These are phyloP conservation scores for Achaetomiella virescens DNA, from an alignment of 495 filamentous ascomycete species.

Conservation along the genomic window DNA sequence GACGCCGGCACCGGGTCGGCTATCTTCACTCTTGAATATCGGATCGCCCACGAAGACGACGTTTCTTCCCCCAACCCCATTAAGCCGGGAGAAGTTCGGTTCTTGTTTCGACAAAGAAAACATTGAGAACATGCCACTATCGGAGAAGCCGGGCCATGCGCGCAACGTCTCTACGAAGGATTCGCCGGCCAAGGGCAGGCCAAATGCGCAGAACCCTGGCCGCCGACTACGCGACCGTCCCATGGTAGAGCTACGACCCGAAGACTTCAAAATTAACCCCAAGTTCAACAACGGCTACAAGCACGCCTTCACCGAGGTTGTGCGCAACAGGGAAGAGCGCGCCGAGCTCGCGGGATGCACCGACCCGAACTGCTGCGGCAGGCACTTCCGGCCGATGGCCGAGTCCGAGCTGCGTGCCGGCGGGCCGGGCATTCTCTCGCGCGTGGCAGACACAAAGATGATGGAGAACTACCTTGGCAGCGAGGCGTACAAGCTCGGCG, in stretches of 20 bases:
- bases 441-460: conserved; percentile 45
- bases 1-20: not conserved
- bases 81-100: not conserved
- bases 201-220: conserved; percentile 25
- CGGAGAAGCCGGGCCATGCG: not conserved
- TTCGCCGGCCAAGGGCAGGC: not conserved
- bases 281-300: conserved; percentile 62
- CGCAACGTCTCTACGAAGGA: not conserved
- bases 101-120: not conserved
- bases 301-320: conserved; percentile 68
- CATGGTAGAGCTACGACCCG: conserved; percentile 45
- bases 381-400: conserved; percentile 59
- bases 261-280: conserved; percentile 84
- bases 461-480: conserved; percentile 65
- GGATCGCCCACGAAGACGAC: not conserved
- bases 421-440: conserved; percentile 22
- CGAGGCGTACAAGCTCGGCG: conserved; percentile 40
- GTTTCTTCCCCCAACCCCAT: not conserved
- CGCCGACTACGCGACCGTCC: conserved; percentile 49
- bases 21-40: conserved; percentile 15
- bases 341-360: conserved; percentile 74
- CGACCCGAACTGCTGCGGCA: conserved; percentile 69
- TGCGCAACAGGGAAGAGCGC: conserved; percentile 68
- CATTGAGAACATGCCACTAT: not conserved
- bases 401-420: conserved; percentile 36